These are phyloP conservation scores for Leccinum subspadiceum DNA, from an alignment of 1,284 basidiomycete species.

Conservation along the genomic window DNA sequence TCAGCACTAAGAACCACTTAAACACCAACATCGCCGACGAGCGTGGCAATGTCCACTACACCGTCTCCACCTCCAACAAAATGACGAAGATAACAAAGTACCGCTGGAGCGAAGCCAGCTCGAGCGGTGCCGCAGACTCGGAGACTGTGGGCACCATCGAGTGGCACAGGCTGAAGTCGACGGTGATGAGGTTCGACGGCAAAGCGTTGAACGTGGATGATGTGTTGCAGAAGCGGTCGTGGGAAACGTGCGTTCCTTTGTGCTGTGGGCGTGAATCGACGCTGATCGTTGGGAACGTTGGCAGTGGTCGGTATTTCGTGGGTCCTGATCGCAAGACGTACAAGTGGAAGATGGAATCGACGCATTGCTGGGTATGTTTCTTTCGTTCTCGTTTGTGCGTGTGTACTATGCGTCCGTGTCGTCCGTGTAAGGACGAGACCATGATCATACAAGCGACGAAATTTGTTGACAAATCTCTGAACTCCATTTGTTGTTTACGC, in stretches of 20 bases:
- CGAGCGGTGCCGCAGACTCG: constrained; percentile 4
- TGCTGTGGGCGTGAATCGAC: background rate
- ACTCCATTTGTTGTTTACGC: background rate
- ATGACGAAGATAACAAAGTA: constrained; percentile 31
- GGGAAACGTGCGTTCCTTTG: constrained; percentile 14
- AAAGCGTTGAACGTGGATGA: background rate
- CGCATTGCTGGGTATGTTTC: constrained; percentile 9
- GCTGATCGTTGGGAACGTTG: background rate
- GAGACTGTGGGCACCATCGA: constrained; percentile 29
- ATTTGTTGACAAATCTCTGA: background rate
- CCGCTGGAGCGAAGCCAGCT: constrained; percentile 10
- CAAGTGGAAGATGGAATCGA: constrained; percentile 30
- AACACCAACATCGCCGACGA: constrained; percentile 28
- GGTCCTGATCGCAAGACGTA: constrained; percentile 24
- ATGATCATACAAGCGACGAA: background rate
- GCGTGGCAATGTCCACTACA: constrained; percentile 21
- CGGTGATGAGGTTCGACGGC: constrained; percentile 22
- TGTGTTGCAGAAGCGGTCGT: constrained; percentile 18
- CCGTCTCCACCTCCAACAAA: constrained; percentile 23
- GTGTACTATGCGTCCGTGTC: background rate
- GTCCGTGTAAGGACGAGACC: too few relatives aligned
- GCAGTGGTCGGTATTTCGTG: constrained; percentile 25
- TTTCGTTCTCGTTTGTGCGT: background rate
- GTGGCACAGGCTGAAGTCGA: constrained; percentile 24
- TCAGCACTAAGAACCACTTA: constrained; percentile 19